Base-by-base conservation (phyloP, 805 yeast species). In the Cyberlindnera amylophila region DNA sequence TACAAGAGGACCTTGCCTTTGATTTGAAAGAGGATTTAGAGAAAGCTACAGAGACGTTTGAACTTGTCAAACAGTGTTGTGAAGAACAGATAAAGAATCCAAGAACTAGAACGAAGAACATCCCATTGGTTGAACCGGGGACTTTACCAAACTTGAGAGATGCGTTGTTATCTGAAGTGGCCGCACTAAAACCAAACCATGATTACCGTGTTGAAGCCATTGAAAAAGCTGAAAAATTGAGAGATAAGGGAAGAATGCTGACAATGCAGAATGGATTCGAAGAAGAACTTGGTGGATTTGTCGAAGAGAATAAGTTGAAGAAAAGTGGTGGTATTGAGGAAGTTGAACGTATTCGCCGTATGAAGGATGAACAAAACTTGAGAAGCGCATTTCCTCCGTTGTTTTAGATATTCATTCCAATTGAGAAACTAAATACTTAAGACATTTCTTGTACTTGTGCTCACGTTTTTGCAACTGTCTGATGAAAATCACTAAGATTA, bases 321-420 rank as follows among this genome's bases (percentile, higher is more conserved):
- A 83, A 79, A 49, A 77, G 89, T 15, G 97, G 97, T 6, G 97
- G 98, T 1, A 75, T 89, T 16, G 95, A 86, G 47, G 97, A 88
- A 54, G 67, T 86, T 16, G 98, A 91, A 53, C 70, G 86, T 46
- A 51, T 71, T 37, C 70, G 96, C 45, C 71, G 69, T 51, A 65
- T 72, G 47, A 81, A 86, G 50, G 95, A 88, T 62, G 79, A 74
- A 41, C 82, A 82, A 51, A 85, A 85, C 53, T 65, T 88, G 46
- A 79, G 80, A 53, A 74, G 70, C 16, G 67, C 64, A 19, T 71
- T 72, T 50, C 67, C 65, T 9, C 58, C 61, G 4, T 39, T 41
- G 13, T 59, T 51, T 38, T 59, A 29, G 23, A 11, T 30, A n/a
- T 14, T 21, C 24, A 21, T 21, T 21, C 9, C 9, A 21, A 9